Conservation (phyloP, 352 stramenopile genomes). For the Phytophthora tubulina region DNA sequence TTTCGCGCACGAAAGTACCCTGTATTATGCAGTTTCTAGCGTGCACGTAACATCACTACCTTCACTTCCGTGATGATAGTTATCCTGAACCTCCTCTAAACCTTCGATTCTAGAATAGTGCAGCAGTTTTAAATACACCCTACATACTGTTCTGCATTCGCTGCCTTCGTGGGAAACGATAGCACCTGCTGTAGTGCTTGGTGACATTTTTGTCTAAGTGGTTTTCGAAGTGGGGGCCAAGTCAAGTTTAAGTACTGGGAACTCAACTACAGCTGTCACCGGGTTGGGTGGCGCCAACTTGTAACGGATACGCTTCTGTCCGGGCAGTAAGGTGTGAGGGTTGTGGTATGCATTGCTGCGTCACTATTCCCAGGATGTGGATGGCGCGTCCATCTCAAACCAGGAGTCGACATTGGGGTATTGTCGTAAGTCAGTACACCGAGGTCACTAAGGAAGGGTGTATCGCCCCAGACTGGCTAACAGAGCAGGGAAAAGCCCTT, state of each 20-base stretch:
- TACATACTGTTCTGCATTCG: background rate
- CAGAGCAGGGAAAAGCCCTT: conserved; percentile 66
- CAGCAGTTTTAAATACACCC: too few relatives aligned
- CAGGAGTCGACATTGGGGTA: conserved; percentile 59
- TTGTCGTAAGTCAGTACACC: conserved; percentile 41
- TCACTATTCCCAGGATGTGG: conserved; percentile 53
- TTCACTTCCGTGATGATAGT: too few relatives aligned
- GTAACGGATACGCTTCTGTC: conserved; percentile 56
- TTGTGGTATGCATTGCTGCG: conserved; percentile 37
- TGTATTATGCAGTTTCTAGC: too few relatives aligned
- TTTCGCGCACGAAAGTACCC: too few relatives aligned
- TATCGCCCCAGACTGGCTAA: conserved; percentile 61
- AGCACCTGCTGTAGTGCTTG: too few relatives aligned
- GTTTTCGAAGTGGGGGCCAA: conserved; percentile 9
- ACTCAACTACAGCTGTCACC: background rate
- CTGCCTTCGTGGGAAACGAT: background rate
- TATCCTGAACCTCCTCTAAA: too few relatives aligned
- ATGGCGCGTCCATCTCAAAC: conserved; percentile 60
- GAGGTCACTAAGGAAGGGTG: conserved; percentile 65
- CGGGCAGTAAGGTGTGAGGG: conserved; percentile 51
- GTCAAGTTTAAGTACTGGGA: background rate
- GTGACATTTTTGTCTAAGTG: background rate
- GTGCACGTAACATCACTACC: too few relatives aligned
- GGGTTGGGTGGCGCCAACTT: conserved; percentile 60
- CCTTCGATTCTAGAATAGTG: too few relatives aligned